A percentile compares a stretch with the other conserved stretches of the same genome.
These are phyloP conservation scores for Benincasa hispida DNA, from an alignment of 306 rosid species.

Conservation along the genomic window DNA sequence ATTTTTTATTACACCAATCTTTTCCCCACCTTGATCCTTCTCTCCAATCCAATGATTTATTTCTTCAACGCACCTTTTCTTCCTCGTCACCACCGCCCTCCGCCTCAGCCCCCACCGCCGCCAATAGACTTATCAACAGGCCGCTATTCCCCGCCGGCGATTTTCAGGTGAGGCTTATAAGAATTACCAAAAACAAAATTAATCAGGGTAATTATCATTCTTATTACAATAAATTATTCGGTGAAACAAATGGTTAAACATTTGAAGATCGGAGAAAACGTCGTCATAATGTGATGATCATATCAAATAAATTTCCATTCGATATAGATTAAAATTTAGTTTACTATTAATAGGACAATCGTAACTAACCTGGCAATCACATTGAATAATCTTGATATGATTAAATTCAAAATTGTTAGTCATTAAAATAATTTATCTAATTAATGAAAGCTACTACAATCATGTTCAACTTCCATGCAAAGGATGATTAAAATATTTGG, in stretches of 20 bases:
- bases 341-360: too few relatives aligned
- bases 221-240: too few relatives aligned
- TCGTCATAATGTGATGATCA: neutral
- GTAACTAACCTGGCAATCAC: too few relatives aligned
- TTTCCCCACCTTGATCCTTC: constrained; percentile 30
- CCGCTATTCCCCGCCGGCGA: constrained; percentile 54
- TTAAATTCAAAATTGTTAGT: too few relatives aligned
- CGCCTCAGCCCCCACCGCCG: constrained; percentile 11
- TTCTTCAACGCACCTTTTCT: constrained; percentile 27
- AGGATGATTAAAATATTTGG: neutral
- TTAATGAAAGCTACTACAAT: neutral
- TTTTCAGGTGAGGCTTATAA: constrained; percentile 30
- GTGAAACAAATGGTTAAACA: too few relatives aligned
- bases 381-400: too few relatives aligned
- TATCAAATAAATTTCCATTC: neutral
- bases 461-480: neutral
- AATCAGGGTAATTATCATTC: neutral
- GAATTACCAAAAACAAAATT: neutral
- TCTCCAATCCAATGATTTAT: constrained; percentile 21
- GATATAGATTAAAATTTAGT: too few relatives aligned
- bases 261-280: neutral
- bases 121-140: constrained; percentile 16
- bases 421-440: neutral
- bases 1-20: constrained; percentile 32
- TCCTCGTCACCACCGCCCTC: constrained; percentile 27